A percentile compares a stretch with the other conserved stretches of the same genome.
These are phyloP conservation scores for Hamamelis virginiana DNA, from an alignment of 164 flowering plant species.

Conservation along the genomic window DNA sequence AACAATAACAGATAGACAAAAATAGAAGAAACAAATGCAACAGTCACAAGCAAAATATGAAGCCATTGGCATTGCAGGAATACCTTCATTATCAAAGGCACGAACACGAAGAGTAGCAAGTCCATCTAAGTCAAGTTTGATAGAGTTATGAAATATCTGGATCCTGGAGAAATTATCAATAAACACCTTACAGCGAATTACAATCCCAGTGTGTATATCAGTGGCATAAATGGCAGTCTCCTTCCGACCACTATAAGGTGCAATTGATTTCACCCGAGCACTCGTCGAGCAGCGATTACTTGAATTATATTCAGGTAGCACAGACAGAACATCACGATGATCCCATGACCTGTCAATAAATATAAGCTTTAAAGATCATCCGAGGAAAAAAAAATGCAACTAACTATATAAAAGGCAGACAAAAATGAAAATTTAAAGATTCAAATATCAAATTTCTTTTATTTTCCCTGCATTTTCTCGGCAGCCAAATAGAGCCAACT, in stretches of 20 bases:
- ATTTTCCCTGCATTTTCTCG: not conserved
- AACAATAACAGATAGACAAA: not conserved
- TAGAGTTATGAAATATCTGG: slow-evolving; percentile 87
- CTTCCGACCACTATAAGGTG: slow-evolving; percentile 80
- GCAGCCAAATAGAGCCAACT: too few relatives aligned
- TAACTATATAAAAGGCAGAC: too few relatives aligned
- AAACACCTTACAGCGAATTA: slow-evolving; percentile 87
- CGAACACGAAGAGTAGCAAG: slow-evolving; percentile 83
- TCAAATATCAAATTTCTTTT: not conserved
- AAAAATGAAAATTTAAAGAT: not conserved
- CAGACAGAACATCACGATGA: slow-evolving; percentile 84
- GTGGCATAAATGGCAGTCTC: slow-evolving; percentile 93
- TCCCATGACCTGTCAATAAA: slow-evolving; percentile 83
- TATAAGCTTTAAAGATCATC: not conserved
- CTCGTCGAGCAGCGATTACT: slow-evolving; percentile 80
- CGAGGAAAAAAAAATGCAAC: not conserved
- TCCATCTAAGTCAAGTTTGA: slow-evolving; percentile 94
- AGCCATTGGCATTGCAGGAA: not conserved
- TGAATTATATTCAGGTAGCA: slow-evolving; percentile 73
- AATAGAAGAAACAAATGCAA: not conserved
- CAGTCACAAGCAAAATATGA: not conserved
- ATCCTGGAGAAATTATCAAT: slow-evolving; percentile 74
- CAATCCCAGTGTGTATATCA: slow-evolving; percentile 64
- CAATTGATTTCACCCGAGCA: slow-evolving; percentile 81
- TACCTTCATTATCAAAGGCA: slow-evolving; percentile 93